Percentiles rank a stretch among this genome's conserved stretches.
Conservation (phyloP, 306 rosid genomes). For the Gillenia trifoliata region DNA sequence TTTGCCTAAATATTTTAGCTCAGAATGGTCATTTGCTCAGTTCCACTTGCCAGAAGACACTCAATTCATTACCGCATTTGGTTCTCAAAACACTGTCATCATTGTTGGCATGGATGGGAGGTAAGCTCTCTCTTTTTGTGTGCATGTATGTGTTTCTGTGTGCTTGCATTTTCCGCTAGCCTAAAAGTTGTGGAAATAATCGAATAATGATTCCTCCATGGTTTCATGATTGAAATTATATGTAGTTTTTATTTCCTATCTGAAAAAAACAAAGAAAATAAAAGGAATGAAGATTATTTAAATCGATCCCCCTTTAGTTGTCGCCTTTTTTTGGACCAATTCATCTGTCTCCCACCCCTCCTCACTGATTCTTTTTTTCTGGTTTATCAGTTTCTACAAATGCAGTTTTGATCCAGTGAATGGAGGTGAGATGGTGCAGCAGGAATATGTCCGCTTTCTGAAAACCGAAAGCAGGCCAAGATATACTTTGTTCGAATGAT, state of each 20-base stretch:
- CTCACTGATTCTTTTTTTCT: background rate
- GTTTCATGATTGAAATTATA: background rate
- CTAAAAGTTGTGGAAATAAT: background rate
- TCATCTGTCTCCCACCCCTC: background rate
- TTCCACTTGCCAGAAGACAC: slow-evolving; percentile 74
- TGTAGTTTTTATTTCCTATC: background rate
- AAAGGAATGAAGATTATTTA: background rate
- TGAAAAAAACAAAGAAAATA: background rate
- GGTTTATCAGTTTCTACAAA: slow-evolving; percentile 57
- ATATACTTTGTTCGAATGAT: slow-evolving; percentile 18
- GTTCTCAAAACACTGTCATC: slow-evolving; percentile 64
- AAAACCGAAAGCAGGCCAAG: slow-evolving; percentile 35
- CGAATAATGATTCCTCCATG: background rate
- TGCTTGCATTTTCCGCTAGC: background rate
- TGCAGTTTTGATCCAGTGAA: slow-evolving; percentile 63
- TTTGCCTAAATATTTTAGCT: slow-evolving; percentile 94
- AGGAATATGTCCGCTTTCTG: slow-evolving; percentile 61
- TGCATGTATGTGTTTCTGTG: background rate
- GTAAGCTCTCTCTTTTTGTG: slow-evolving; percentile 23
- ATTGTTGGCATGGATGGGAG: slow-evolving; percentile 89
- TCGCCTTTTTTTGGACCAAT: background rate
- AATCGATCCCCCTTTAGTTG: background rate
- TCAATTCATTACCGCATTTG: slow-evolving; percentile 77
- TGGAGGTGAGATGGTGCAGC: slow-evolving; percentile 76
- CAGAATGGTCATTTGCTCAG: slow-evolving; percentile 96